phyloP scores from a whole-genome alignment of 345 rosid species.

The Capsella bursapastoris region DNA sequence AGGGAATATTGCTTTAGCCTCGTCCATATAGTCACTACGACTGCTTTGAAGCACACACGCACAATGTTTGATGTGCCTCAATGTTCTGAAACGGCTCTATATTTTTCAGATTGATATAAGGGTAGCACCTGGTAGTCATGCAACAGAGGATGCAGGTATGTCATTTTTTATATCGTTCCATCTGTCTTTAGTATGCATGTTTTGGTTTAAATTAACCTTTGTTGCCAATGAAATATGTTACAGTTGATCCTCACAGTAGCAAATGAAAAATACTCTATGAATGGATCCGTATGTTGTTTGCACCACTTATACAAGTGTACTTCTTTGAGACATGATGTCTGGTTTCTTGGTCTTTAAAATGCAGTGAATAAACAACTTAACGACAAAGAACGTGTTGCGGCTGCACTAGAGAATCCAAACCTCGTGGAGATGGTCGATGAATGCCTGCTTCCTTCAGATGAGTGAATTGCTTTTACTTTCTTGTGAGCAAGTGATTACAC shows the following conservation, averaged over 20 bases:
- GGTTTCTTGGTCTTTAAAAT: conserved; percentile 4
- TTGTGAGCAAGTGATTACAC: conserved; percentile 13
- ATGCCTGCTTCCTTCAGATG: conserved; percentile 72
- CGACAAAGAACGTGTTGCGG: conserved; percentile 92
- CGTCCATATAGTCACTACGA: neutral
- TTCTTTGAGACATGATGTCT: neutral
- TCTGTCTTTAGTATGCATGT: neutral
- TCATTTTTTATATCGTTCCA: neutral
- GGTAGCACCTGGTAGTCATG: conserved; percentile 96
- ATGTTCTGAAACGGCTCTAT: neutral
- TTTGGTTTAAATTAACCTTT: neutral
- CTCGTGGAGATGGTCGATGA: conserved; percentile 91
- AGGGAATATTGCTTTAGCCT: neutral
- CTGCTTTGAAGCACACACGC: neutral
- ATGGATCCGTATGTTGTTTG: conserved; percentile 2
- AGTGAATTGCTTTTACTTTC: conserved; percentile 36
- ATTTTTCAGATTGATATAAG: conserved; percentile 78
- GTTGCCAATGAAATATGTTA: conserved; percentile 2
- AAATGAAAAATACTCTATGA: neutral
- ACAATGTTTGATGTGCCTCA: neutral
- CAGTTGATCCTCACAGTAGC: conserved; percentile 10
- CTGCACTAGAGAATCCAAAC: conserved; percentile 93
- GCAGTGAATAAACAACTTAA: conserved; percentile 96
- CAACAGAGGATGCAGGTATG: conserved; percentile 88
- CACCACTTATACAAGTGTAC: neutral